Base-by-base conservation (phyloP, 768 basidiomycete genomes). In the Amanita subjunquillea region DNA sequence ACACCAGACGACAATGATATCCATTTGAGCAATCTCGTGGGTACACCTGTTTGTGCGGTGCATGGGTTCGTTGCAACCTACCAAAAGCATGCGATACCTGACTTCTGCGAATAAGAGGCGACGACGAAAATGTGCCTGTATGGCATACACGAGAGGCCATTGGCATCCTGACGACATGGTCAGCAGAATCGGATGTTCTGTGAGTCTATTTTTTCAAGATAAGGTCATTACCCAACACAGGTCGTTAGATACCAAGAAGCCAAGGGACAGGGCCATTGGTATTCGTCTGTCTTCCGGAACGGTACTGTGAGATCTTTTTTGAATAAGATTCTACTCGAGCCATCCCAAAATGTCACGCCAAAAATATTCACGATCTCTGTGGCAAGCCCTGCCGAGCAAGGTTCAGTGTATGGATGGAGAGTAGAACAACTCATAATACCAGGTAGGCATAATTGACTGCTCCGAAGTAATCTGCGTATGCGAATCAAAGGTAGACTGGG, bases 1-100 rank as follows among this genome's bases (percentile, higher is more conserved):
- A 83, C 84, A 0, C 80, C 86, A 2, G 91, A 92, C 56, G 89
- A 94, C 65, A 91, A 95, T 62, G 91, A 95, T 59, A 64, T 94
- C 3, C 86, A 91, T 67, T 58, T 91, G 20, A 80, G 85, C 2
- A 96, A 96, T 61, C 66, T 92, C 8, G 80, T 75, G 1, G 73
- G 82, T 47, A 82, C 72, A 0, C 83, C 84, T 0, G 68, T 90
- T 1, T 70, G 92, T 10, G 89, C 83, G 1, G 72, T 94, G 37
- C 86, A 95, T 59, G 93, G 88, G 87, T 83, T 59, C 57, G 75
- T 45, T 13, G n/a, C 44, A 6, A 13, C 44, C 41, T 20, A 43
- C 38, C 46, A 13, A 34, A 34, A 4, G 12, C 51, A 32, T 45
- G 32, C 6, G 42, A n/a, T 25, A 50, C 20, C 52, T 48, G n/a